Percentiles rank a stretch among this genome's conserved stretches.
phyloP scores from a whole-genome alignment of 176 grass and related monocot genomes.

The Rhipidocladum racemiflorum region DNA sequence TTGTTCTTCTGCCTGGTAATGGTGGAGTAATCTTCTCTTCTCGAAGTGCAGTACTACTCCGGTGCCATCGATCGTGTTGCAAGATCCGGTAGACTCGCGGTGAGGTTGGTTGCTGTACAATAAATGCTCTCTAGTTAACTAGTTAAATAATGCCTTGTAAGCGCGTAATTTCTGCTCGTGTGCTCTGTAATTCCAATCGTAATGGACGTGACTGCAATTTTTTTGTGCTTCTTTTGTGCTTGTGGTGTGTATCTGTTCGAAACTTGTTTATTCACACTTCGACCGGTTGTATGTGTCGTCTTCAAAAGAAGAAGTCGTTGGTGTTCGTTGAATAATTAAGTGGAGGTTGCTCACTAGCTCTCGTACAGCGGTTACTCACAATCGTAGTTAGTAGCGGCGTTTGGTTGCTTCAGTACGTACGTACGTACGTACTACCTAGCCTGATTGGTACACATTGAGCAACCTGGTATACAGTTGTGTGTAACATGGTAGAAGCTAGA shows the following conservation, averaged over 20 bases:
- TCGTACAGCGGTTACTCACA: neutral
- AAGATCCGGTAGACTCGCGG: neutral
- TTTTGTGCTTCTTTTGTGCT: neutral
- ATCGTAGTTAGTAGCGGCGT: neutral
- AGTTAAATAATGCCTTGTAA: neutral
- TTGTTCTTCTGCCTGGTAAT: neutral
- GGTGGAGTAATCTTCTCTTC: neutral
- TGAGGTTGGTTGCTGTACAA: neutral
- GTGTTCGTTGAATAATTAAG: neutral
- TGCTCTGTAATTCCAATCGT: neutral
- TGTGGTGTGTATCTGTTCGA: neutral
- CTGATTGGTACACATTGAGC: neutral
- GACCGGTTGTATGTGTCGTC: no score
- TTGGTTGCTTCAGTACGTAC: neutral
- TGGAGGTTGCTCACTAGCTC: neutral
- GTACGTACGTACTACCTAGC: neutral
- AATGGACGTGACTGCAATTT: neutral
- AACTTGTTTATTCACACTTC: neutral
- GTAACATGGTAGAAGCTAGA: neutral
- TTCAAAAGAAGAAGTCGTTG: neutral
- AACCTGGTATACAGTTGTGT: neutral
- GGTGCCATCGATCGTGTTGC: neutral
- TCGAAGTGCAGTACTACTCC: neutral
- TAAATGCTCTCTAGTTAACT: neutral
- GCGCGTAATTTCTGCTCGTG: neutral